Conservation (phyloP, 371 early-diverging fungal genomes). For the Circinella minor region DNA sequence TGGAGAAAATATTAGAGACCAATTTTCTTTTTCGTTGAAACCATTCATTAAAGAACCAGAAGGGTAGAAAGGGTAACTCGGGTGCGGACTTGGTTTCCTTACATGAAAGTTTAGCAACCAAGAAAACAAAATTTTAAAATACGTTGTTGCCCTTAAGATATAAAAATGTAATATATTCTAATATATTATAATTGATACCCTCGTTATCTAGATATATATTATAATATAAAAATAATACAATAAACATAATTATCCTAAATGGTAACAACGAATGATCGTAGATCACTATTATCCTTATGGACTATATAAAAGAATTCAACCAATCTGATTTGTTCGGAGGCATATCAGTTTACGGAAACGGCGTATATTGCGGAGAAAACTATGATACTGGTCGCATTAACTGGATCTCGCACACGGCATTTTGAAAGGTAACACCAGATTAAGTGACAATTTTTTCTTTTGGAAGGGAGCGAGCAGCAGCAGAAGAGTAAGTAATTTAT, state of each 20-base stretch:
- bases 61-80: too few species aligned
- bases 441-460: background rate
- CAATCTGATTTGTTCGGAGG: conserved; percentile 2
- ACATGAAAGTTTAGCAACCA: too few species aligned
- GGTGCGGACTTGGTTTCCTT: too few species aligned
- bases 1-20: too few species aligned
- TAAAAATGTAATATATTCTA: too few species aligned
- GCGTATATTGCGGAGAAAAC: conserved; percentile 1
- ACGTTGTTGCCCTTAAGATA: too few species aligned
- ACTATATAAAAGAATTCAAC: background rate
- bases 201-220: background rate
- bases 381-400: background rate
- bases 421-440: background rate
- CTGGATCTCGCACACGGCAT: conserved; percentile 6
- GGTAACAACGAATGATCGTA: background rate
- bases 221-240: background rate
- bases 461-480: background rate
- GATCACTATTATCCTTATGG: background rate
- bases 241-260: background rate
- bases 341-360: background rate
- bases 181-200: background rate
- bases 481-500: background rate
- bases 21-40: too few species aligned
- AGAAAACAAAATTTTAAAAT: too few species aligned
- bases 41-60: too few species aligned